Conservation (phyloP, 1,284 basidiomycete genomes). For the Apiotrichum montevideense region DNA sequence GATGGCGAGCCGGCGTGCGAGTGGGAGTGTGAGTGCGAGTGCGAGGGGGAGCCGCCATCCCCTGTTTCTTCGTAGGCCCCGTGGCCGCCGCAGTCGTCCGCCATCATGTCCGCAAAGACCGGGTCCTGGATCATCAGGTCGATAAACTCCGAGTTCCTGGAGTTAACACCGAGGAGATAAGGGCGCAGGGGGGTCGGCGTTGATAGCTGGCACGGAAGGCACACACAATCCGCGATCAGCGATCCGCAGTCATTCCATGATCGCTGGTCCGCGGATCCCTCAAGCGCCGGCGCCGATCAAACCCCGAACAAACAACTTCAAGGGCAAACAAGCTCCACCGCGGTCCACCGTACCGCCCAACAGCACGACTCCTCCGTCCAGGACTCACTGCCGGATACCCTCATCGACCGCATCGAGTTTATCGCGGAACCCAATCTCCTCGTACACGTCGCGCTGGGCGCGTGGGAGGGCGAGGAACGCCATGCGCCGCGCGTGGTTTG, state of each 20-base stretch:
- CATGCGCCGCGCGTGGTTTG: slow-evolving; percentile 43
- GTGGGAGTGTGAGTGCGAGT: slow-evolving; percentile 18
- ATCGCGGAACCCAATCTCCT: slow-evolving; percentile 41
- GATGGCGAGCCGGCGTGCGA: neutral
- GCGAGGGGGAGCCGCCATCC: too few species aligned
- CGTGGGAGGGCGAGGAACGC: slow-evolving; percentile 41
- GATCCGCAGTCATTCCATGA: too few species aligned
- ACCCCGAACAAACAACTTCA: too few species aligned
- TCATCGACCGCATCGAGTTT: slow-evolving; percentile 48
- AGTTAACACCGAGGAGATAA: neutral
- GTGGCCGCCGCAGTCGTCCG: slow-evolving; percentile 3
- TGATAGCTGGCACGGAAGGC: too few species aligned
- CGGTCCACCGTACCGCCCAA: too few species aligned
- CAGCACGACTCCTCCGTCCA: too few species aligned
- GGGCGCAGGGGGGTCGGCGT: too few species aligned
- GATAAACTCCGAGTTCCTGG: slow-evolving; percentile 45
- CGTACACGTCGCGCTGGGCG: slow-evolving; percentile 31
- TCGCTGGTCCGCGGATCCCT: too few species aligned
- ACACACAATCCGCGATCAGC: too few species aligned
- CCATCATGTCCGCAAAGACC: slow-evolving; percentile 41
- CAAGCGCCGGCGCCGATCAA: too few species aligned
- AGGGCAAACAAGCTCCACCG: neutral
- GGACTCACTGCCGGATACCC: slow-evolving; percentile 40
- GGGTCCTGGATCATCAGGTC: slow-evolving; percentile 45
- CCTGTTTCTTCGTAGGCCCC: too few species aligned